Percentiles rank a stretch among this genome's conserved stretches.
Conservation (phyloP, 2,329 filamentous ascomycete species). For the Fusarium sp. region DNA sequence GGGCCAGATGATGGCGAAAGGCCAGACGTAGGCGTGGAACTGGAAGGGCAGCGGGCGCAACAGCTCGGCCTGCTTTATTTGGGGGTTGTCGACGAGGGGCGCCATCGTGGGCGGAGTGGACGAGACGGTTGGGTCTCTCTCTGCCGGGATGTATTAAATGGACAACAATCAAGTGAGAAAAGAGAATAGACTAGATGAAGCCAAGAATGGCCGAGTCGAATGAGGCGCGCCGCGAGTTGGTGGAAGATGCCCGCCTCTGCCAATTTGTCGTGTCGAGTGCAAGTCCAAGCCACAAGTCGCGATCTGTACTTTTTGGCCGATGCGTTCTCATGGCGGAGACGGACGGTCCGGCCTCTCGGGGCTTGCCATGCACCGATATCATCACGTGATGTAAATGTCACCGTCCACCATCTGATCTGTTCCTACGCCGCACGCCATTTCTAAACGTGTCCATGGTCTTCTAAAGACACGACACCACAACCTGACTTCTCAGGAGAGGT, state of each 20-base stretch:
- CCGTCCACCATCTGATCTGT: neutral
- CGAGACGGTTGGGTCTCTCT: constrained; percentile 26
- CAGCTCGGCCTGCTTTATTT: constrained; percentile 89
- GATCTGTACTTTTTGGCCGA: constrained; percentile 47
- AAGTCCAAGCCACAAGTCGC: constrained; percentile 29
- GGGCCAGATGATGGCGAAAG: constrained; percentile 92
- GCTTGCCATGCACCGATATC: constrained; percentile 29
- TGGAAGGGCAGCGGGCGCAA: constrained; percentile 86
- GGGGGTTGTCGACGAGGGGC: constrained; percentile 89
- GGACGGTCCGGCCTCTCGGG: constrained; percentile 28
- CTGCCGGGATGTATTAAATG: neutral
- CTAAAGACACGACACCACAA: constrained; percentile 1
- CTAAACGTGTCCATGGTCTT: constrained; percentile 24
- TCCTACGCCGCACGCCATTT: constrained; percentile 12
- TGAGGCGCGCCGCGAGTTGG: constrained; percentile 1
- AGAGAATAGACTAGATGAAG: neutral
- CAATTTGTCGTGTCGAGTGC: constrained; percentile 35
- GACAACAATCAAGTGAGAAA: constrained; percentile 10
- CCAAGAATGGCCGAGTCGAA: neutral
- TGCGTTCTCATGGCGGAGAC: constrained; percentile 15
- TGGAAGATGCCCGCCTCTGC: constrained; percentile 17
- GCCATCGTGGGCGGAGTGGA: constrained; percentile 62
- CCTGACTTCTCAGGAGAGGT: neutral
- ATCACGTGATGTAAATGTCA: constrained; percentile 29
- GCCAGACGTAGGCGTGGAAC: constrained; percentile 92